Evolutionary conservation across 345 rosid genomes (phyloP), one percentile per base, ranked within the genome.

Genomic region (Mercurialis annua): DNA sequence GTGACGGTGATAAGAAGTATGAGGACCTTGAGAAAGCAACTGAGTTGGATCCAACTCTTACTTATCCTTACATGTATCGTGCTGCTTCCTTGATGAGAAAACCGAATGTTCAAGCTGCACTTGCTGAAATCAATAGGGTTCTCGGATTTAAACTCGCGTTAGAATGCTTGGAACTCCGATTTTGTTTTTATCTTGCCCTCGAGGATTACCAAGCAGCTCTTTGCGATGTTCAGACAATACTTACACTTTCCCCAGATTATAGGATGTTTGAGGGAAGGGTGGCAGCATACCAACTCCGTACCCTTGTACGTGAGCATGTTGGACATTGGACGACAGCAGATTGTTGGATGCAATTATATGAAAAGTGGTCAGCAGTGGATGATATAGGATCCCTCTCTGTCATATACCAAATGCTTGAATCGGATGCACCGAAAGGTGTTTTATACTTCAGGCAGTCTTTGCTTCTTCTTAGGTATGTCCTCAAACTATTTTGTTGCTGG

Each of bases 361-460:
- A 89, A 64, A 81, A 90, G 70, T 94, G 99, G 97, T 94, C 99
- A 29, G 84, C 88, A 29, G 99, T 94, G 69, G 98, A 93, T 71
- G 98, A 93, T 71, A 86, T 91, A 44, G 98, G 98, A 38, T 93
- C 98, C 46, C 96, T 94, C 71, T 94, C 99, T 11, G 99, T 94
- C 30, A 94, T 94, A 66, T 94, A 91, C 75, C 98, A 94, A 79
- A 94, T 94, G 99, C 99, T 94, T 18, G 97, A 94, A 82, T 87
- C 99, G 6, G 98, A 84, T 84, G 90, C 92, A 14, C 84, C 85
- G 21, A 94, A 86, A 77, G 96, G 99, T 55, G 89, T 94, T 76
- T 78, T 94, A 33, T 88, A 91, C 77, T 94, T 94, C 77, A 83
- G 99, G 31, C 99, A 94, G 76, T 94, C 99, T 38, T 71, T 94